Conservation (phyloP, 192 early-diverging fungal species). For the Backusella morwellensis region DNA sequence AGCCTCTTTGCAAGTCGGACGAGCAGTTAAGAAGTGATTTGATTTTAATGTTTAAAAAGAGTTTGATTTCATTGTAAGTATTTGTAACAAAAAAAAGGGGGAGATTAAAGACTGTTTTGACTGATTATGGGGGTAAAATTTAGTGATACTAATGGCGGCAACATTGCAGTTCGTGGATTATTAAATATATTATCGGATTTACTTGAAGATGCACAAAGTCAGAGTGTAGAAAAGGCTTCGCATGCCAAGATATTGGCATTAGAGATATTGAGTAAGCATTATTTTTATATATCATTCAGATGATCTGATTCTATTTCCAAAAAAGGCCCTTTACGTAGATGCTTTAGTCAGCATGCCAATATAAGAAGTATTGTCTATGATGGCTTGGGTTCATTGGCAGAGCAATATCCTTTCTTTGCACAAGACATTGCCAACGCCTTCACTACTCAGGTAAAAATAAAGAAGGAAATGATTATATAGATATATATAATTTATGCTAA, state of each 20-base stretch:
- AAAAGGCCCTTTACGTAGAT: constrained; percentile 60
- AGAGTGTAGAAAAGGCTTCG: constrained; percentile 11
- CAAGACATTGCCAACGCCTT: constrained; percentile 52
- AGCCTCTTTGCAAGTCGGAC: constrained; percentile 53
- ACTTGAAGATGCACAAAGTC: constrained; percentile 15
- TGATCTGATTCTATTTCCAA: background rate
- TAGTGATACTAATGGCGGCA: constrained; percentile 57
- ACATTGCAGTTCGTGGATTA: constrained; percentile 60
- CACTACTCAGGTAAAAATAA: constrained; percentile 40
- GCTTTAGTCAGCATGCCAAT: constrained; percentile 66
- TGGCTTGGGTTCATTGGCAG: constrained; percentile 48
- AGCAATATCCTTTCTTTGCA: constrained; percentile 29
- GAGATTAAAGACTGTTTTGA: background rate
- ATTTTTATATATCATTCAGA: background rate
- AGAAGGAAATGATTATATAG: background rate
- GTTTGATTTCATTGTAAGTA: constrained; percentile 60
- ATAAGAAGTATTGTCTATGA: constrained; percentile 57
- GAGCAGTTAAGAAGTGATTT: constrained; percentile 58
- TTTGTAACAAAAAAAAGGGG: background rate
- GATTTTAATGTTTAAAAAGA: constrained; percentile 68
- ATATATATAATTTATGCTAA: too few relatives aligned
- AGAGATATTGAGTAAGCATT: constrained; percentile 44
- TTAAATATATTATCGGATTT: constrained; percentile 47
- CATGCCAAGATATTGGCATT: constrained; percentile 28
- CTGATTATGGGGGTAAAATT: background rate